phyloP scores from a whole-genome alignment of 768 basidiomycete genomes.

The Psilocybe tampanensis region DNA sequence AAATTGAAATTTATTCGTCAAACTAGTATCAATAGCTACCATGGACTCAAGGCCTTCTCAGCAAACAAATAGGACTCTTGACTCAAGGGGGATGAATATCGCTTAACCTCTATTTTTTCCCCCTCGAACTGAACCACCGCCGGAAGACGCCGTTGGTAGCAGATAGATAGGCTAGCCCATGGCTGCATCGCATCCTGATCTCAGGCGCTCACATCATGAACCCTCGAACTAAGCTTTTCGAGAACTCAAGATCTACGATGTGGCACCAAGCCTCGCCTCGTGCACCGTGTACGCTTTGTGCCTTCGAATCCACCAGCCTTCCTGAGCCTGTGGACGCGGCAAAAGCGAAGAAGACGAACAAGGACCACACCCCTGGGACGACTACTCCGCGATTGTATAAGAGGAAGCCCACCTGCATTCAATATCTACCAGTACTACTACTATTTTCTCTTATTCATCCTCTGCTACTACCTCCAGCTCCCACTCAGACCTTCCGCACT shows the following conservation, averaged over 20 bases:
- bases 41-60: too few relatives aligned
- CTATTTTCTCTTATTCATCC: slow-evolving; percentile 4
- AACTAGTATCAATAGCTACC: too few relatives aligned
- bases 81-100: neutral
- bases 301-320: slow-evolving; percentile 7
- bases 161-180: neutral
- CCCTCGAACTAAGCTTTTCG: slow-evolving; percentile 7
- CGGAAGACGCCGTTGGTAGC: neutral
- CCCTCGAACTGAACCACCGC: neutral
- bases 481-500: neutral
- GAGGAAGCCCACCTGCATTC: neutral
- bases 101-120: neutral
- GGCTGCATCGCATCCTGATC: neutral
- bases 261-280: slow-evolving; percentile 22
- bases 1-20: too few relatives aligned
- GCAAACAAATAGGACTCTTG: too few relatives aligned
- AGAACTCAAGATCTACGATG: slow-evolving; percentile 14
- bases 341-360: slow-evolving; percentile 6
- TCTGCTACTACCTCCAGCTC: neutral
- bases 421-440: slow-evolving; percentile 12
- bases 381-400: slow-evolving; percentile 13
- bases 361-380: neutral
- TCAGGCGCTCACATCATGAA: slow-evolving; percentile 14
- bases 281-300: slow-evolving; percentile 4
- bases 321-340: slow-evolving; percentile 8